Conservation (phyloP, 371 early-diverging fungal species). For the Apophysomyces trapeziformis region DNA sequence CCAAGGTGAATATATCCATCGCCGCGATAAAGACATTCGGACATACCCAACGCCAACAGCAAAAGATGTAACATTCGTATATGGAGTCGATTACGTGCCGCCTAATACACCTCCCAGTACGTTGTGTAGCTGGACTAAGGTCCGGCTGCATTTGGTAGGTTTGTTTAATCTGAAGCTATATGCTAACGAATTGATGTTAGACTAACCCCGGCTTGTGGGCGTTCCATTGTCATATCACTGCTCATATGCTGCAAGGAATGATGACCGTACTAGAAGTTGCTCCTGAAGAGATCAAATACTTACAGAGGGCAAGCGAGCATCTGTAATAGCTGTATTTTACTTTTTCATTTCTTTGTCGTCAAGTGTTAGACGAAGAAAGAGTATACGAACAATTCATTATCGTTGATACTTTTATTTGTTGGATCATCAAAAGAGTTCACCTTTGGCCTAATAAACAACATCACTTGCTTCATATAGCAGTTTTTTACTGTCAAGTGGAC, state of each 20-base stretch:
- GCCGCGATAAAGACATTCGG: slow-evolving; percentile 24
- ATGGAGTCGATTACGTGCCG: slow-evolving; percentile 12
- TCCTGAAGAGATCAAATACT: slow-evolving; percentile 25
- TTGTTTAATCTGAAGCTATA: not conserved
- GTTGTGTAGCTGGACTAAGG: slow-evolving; percentile 45
- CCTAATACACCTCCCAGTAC: not conserved
- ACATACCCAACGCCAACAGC: slow-evolving; percentile 29
- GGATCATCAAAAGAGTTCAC: too few species aligned
- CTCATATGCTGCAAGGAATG: slow-evolving; percentile 59
- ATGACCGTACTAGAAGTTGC: slow-evolving; percentile 45
- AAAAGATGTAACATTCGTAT: slow-evolving; percentile 40
- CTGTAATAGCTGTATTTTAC: not conserved
- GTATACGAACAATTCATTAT: too few species aligned
- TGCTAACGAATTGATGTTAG: slow-evolving; percentile 6
- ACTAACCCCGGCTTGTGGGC: slow-evolving; percentile 59
- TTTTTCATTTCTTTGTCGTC: too few species aligned
- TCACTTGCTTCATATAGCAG: too few species aligned
- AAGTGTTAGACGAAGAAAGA: too few species aligned
- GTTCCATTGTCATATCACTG: slow-evolving; percentile 56
- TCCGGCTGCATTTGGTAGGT: slow-evolving; percentile 35
- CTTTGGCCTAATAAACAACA: too few species aligned
- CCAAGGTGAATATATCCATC: slow-evolving; percentile 32
- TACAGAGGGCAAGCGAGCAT: not conserved
- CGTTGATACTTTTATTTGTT: too few species aligned
- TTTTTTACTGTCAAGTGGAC: too few species aligned